These are phyloP conservation scores for Solanum aculeatissimum DNA, from an alignment of 305 asterid species.

Conservation along the genomic window DNA sequence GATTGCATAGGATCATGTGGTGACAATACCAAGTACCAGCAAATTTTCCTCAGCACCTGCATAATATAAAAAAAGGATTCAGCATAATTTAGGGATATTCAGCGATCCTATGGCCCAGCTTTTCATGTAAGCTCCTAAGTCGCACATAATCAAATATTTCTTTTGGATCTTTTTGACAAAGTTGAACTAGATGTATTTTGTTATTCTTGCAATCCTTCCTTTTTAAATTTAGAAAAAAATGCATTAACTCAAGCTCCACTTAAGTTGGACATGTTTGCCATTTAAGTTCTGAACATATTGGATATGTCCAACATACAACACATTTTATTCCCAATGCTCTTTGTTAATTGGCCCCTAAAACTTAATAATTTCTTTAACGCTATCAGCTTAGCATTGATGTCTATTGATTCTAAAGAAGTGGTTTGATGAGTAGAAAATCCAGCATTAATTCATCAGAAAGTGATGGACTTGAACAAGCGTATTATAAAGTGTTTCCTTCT, in stretches of 20 bases:
- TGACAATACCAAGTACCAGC: slow-evolving; percentile 45
- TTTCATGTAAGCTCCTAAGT: neutral
- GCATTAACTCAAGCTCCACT: neutral
- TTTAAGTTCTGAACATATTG: neutral
- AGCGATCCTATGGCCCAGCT: neutral
- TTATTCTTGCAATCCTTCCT: neutral
- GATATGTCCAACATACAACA: neutral
- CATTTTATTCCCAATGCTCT: neutral
- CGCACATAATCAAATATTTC: neutral
- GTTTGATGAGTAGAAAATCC: neutral
- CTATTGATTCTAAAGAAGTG: neutral
- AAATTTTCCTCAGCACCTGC: slow-evolving; percentile 45
- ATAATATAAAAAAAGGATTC: neutral
- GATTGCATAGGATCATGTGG: slow-evolving; percentile 52
- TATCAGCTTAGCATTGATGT: neutral
- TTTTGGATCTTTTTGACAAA: neutral
- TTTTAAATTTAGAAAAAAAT: neutral
- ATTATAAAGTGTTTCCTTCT: neutral
- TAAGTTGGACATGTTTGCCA: neutral
- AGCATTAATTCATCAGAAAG: neutral
- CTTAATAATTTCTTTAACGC: neutral
- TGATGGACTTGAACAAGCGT: neutral
- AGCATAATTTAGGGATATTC: neutral
- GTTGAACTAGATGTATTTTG: neutral
- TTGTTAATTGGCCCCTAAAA: neutral